Conservation (phyloP, 2,329 filamentous ascomycete species). For the Colletotrichum sp. region DNA sequence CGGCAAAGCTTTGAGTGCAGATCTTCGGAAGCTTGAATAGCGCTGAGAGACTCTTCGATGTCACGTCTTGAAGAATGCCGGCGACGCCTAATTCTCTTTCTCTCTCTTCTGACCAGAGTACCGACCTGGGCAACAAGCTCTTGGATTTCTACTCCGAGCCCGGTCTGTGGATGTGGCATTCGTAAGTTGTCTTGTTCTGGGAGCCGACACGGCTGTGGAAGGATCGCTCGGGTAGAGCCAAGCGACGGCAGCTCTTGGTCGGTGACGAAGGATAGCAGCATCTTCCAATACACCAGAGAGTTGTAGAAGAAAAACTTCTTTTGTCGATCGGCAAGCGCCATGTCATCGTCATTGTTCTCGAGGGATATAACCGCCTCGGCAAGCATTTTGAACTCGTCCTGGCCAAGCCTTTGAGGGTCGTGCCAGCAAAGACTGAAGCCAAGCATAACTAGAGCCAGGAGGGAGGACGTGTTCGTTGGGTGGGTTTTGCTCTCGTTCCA, state of each 20-base stretch:
- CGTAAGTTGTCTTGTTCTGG: not conserved
- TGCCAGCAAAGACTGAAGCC: slow-evolving; percentile 67
- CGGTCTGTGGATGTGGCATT: slow-evolving; percentile 32
- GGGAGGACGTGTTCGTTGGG: slow-evolving; percentile 55
- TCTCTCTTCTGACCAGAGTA: slow-evolving; percentile 25
- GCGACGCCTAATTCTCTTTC: slow-evolving; percentile 27
- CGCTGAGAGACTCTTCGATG: slow-evolving; percentile 27
- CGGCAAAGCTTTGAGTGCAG: slow-evolving; percentile 21
- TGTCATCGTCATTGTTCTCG: not conserved
- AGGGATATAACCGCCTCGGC: not conserved
- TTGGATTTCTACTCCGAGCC: slow-evolving; percentile 25
- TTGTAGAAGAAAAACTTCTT: slow-evolving; percentile 31
- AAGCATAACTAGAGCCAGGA: slow-evolving; percentile 63
- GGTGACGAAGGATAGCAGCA: slow-evolving; percentile 30
- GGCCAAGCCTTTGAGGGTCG: slow-evolving; percentile 57
- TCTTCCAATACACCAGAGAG: slow-evolving; percentile 30
- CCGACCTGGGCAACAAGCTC: slow-evolving; percentile 30
- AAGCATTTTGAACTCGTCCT: slow-evolving; percentile 3
- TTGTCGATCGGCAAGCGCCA: slow-evolving; percentile 22
- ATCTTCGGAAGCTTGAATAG: slow-evolving; percentile 24
- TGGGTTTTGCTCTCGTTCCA: slow-evolving; percentile 53
- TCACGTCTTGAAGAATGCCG: slow-evolving; percentile 27
- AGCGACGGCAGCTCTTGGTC: slow-evolving; percentile 11
- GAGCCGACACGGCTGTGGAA: not conserved
- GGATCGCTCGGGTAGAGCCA: not conserved